Percentiles rank a stretch among this genome's conserved stretches.
These are phyloP conservation scores for Zygnema cylindricum DNA, from an alignment of 139 green algal genomes.

Conservation along the genomic window DNA sequence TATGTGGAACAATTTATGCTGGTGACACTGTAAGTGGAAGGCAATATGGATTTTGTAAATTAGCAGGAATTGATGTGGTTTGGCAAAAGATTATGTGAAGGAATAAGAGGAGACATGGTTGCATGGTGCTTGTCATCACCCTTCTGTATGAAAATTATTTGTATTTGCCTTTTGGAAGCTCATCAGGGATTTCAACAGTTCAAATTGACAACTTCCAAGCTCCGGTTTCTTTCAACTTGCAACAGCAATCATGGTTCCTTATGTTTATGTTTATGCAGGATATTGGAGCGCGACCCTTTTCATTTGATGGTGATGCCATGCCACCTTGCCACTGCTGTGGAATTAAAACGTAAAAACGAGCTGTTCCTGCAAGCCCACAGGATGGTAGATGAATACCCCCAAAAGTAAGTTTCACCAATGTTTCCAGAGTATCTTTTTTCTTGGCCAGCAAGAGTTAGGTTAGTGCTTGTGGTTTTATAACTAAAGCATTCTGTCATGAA, in stretches of 20 bases:
- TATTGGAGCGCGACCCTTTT: constrained; percentile 81
- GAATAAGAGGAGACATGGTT: too few species aligned
- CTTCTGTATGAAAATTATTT: too few species aligned
- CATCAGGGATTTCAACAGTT: constrained; percentile 13
- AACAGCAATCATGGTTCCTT: too few species aligned
- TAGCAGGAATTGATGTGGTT: too few species aligned
- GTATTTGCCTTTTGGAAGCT: too few species aligned
- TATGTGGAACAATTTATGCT: neutral
- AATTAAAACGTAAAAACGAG: constrained; percentile 87
- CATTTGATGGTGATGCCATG: constrained; percentile 70
- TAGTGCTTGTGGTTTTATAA: too few species aligned
- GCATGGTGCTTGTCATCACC: too few species aligned
- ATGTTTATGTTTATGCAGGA: constrained; percentile 36
- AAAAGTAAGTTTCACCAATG: constrained; percentile 49
- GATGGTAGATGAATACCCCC: constrained; percentile 86
- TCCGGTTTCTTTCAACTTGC: neutral
- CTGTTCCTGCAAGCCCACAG: constrained; percentile 82
- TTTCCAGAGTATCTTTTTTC: neutral
- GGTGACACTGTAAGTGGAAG: too few species aligned
- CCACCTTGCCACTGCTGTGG: constrained; percentile 79
- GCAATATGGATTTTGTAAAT: too few species aligned
- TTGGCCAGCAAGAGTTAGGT: neutral
- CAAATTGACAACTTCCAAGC: neutral
- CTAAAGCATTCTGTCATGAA: too few species aligned
- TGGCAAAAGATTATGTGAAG: too few species aligned